phyloP scores from a whole-genome alignment of 352 stramenopile species.

The Albugo laibachii region DNA sequence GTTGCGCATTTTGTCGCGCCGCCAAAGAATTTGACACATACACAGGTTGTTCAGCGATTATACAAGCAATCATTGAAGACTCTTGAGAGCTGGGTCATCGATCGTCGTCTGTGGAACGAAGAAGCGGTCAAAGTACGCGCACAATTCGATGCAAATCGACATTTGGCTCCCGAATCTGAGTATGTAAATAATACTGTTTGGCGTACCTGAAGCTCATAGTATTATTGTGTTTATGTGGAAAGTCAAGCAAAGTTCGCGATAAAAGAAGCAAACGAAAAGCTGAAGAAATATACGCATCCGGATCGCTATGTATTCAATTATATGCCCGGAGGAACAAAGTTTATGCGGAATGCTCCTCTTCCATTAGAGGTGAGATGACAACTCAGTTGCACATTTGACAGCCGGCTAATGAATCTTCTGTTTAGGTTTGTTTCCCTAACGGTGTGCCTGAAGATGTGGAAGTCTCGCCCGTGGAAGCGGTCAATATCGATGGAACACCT shows the following conservation, averaged over 20 bases:
- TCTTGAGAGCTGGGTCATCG: constrained; percentile 86
- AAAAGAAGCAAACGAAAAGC: constrained; percentile 83
- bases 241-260: constrained; percentile 67
- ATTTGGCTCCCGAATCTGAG: constrained; percentile 33
- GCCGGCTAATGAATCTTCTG: background rate
- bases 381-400: background rate
- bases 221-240: constrained; percentile 1
- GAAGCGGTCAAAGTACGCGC: constrained; percentile 84
- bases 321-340: constrained; percentile 96
- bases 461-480: constrained; percentile 59
- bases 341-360: constrained; percentile 96
- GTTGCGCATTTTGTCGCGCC: constrained; percentile 37
- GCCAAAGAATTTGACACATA: constrained; percentile 59
- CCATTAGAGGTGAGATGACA: constrained; percentile 68
- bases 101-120: constrained; percentile 90
- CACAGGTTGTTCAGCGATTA: constrained; percentile 79
- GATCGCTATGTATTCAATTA: constrained; percentile 94
- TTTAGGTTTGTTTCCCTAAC: constrained; percentile 74
- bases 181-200: constrained; percentile 6
- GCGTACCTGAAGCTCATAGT: background rate
- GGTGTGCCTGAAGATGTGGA: constrained; percentile 72
- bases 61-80: constrained; percentile 92
- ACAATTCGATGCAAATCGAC: constrained; percentile 79
- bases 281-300: constrained; percentile 89
- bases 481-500: constrained; percentile 79